Evolutionary conservation across 805 yeast species (phyloP).

Genomic region (Scheffersomyces stipitis): DNA sequence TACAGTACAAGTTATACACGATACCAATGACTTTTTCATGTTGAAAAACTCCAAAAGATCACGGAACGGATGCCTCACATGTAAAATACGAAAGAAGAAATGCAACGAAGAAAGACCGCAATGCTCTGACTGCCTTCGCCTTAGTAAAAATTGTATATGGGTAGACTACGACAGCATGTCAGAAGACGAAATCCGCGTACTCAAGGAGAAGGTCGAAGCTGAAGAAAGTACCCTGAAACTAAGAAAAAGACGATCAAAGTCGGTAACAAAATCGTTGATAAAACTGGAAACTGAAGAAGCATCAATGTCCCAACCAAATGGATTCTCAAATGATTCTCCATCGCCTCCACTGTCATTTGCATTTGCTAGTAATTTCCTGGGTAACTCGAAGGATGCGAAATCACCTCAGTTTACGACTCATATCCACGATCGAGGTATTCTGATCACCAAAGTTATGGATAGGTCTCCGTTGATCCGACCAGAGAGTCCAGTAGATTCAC

Average conservation of each 20-base stretch:
- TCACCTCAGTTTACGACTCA: background rate
- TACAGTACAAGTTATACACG: constrained; percentile 10
- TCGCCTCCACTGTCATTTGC: too few species aligned
- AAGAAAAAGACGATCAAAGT: constrained; percentile 33
- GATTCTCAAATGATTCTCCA: too few species aligned
- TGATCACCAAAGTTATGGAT: background rate
- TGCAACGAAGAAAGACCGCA: constrained; percentile 52
- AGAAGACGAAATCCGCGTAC: constrained; percentile 30
- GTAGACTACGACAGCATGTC: constrained; percentile 44
- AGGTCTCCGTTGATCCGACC: background rate
- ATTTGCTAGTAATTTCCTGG: too few species aligned
- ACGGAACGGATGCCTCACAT: constrained; percentile 64
- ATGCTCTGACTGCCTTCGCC: constrained; percentile 50
- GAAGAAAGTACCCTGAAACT: constrained; percentile 43
- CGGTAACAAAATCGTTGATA: too few species aligned
- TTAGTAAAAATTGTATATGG: constrained; percentile 50
- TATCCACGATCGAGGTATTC: background rate
- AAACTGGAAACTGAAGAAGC: too few species aligned
- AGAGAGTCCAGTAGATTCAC: constrained; percentile 1
- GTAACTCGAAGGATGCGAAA: too few species aligned
- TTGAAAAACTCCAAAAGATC: constrained; percentile 38
- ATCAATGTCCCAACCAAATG: too few species aligned
- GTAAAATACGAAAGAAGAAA: constrained; percentile 63
- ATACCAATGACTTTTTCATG: constrained; percentile 12
- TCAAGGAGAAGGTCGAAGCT: constrained; percentile 36